Base-by-base conservation (phyloP, 306 rosid species). In the Lablab purpureus region DNA sequence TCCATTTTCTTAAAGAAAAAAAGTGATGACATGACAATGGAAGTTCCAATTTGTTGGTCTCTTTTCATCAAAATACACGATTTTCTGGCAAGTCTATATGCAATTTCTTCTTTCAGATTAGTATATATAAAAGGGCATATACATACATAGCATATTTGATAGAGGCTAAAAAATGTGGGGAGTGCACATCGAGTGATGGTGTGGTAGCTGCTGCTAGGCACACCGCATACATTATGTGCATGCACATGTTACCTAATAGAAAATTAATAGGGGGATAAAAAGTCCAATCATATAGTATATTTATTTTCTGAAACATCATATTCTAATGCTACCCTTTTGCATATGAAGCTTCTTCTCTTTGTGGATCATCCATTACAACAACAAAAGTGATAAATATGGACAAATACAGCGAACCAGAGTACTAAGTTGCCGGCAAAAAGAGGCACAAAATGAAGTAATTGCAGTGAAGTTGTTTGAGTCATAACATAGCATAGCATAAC, bases 381-480 rank as follows among this genome's bases (percentile, higher is more conserved):
- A 55, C 19, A 30, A 59, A 43, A 43, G 27, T 54, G 40, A 30
- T 30, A 55, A 73, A 67, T 64, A 30, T 49, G 15, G 75, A 77
- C 80, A 64, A 40, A 74, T 55, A 87, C 96, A 88, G 90, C 88
- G 82, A 87, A 87, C 82, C 66, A 74, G 25, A 67, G 87, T 83
- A 80, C 83, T 62, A 58, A 77, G 79, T 41, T 84, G 93, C 94
- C 86, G 91, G 91, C 90, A 67, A 75, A 72, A 81, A 62, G 90
- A 90, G 82, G 83, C 81, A 84, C 87, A 82, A 59, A 78, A 12
- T 73, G 79, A 54, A 56, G 72, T 52, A 45, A 85, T 76, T 67
- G 59, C 19, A 18, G 67, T 47, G 67, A 60, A 21, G 27, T 17
- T 72, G 73, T 74, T 68, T 12, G 37, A 77, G 60, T 23, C 78